These are phyloP conservation scores for Nigrospora oryzae DNA, from an alignment of 2,329 filamentous ascomycete species.

Conservation along the genomic window DNA sequence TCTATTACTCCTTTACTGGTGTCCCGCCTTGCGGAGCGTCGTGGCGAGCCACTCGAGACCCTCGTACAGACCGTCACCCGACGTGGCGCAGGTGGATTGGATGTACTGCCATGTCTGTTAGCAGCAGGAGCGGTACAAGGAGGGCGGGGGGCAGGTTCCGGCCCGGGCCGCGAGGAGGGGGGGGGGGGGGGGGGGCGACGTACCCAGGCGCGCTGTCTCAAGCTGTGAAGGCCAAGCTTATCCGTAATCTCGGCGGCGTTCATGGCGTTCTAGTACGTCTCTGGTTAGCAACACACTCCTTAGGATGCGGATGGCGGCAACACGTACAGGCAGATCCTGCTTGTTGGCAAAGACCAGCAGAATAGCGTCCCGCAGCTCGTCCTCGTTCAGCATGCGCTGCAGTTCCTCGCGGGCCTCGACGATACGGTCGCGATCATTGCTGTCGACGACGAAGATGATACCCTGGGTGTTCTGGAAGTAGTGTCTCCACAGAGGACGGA, in stretches of 20 bases:
- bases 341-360: slow-evolving; percentile 42
- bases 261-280: slow-evolving; percentile 77
- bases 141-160: neutral
- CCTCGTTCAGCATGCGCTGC: slow-evolving; percentile 84
- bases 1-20: slow-evolving; percentile 42
- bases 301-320: neutral
- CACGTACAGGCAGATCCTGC: slow-evolving; percentile 92
- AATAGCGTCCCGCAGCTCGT: slow-evolving; percentile 8
- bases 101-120: slow-evolving; percentile 62
- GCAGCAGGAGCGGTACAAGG: slow-evolving; percentile 1
- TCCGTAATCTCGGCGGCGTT: slow-evolving; percentile 99
- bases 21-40: slow-evolving; percentile 69
- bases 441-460: slow-evolving; percentile 99
- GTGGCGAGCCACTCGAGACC: slow-evolving; percentile 90
- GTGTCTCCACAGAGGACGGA: slow-evolving; percentile 97
- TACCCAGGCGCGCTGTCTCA: slow-evolving; percentile 99
- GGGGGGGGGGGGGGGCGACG: slow-evolving; percentile 30
- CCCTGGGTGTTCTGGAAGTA: slow-evolving; percentile 99
- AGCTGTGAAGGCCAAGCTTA: slow-evolving; percentile 98
- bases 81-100: slow-evolving; percentile 98
- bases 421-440: slow-evolving; percentile 96
- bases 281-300: slow-evolving; percentile 15
- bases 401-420: slow-evolving; percentile 95
- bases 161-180: neutral
- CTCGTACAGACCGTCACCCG: slow-evolving; percentile 98